Conservation (phyloP, 148 eudicot genomes). For the Amaranthus palmeri region DNA sequence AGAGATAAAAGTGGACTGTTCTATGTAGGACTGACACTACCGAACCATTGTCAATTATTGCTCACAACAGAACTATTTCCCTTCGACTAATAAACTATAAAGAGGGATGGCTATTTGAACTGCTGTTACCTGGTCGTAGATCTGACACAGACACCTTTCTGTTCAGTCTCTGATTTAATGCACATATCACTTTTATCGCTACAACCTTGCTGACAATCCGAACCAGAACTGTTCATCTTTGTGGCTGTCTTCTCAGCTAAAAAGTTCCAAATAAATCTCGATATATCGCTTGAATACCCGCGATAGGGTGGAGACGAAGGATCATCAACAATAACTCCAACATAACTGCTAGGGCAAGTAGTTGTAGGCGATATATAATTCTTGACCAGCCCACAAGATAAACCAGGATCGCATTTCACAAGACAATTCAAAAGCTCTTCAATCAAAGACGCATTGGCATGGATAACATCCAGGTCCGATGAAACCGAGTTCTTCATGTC, state of each 20-base stretch:
- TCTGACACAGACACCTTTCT: constrained; percentile 71
- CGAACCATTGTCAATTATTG: not conserved
- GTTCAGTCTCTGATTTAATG: constrained; percentile 60
- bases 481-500: constrained; percentile 34
- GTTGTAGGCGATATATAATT: constrained; percentile 59
- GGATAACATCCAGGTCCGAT: constrained; percentile 39
- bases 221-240: constrained; percentile 39
- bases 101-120: not conserved
- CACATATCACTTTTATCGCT: constrained; percentile 51
- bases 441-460: constrained; percentile 64
- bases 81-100: not conserved
- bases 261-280: constrained; percentile 88
- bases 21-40: not conserved
- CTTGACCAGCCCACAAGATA: constrained; percentile 75
- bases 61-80: not conserved
- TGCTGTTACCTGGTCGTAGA: constrained; percentile 76
- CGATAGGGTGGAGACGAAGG: constrained; percentile 72
- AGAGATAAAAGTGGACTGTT: not conserved
- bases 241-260: constrained; percentile 76
- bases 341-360: constrained; percentile 86
- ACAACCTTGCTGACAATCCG: constrained; percentile 63
- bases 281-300: constrained; percentile 65
- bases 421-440: constrained; percentile 83
- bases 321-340: constrained; percentile 73
- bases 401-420: constrained; percentile 77